Evolutionary conservation across 2,329 filamentous ascomycete genomes (phyloP).

Genomic region (Xylariaceae sp.): DNA sequence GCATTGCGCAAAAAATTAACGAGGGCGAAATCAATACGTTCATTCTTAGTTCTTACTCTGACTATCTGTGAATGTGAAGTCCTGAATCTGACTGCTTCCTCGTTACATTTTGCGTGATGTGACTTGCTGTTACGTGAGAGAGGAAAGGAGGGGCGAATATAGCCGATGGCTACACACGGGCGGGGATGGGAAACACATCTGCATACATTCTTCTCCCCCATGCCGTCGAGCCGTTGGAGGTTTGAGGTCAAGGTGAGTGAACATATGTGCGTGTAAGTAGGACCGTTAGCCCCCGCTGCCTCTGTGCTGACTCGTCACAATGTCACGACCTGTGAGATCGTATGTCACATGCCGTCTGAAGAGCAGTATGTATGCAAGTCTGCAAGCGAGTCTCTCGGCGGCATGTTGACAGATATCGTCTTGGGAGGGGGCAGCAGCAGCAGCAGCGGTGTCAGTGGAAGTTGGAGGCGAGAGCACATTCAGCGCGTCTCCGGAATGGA

Average conservation of each 20-base stretch:
- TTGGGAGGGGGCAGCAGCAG: no score
- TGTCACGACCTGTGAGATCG: neutral
- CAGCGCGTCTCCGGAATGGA: no score
- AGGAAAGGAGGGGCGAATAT: neutral
- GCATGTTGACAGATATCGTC: no score
- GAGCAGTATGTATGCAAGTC: no score
- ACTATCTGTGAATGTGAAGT: neutral
- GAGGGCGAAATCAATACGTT: neutral
- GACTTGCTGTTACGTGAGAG: neutral
- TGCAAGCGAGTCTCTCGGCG: no score
- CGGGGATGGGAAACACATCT: neutral
- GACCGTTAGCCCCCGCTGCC: no score
- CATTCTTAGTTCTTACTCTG: conserved; percentile 3
- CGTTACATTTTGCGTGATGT: conserved; percentile 8
- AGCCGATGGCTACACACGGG: neutral
- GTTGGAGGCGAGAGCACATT: no score
- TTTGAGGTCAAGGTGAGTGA: no score
- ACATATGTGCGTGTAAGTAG: no score
- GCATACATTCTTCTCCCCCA: neutral
- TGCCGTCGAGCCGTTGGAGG: neutral
- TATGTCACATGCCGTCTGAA: no score
- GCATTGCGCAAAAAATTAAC: neutral
- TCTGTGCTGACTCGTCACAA: neutral
- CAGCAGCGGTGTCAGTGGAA: no score
- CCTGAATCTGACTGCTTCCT: neutral